Evolutionary conservation across 2,329 filamentous ascomycete genomes (phyloP), one percentile per base, ranked within the genome.

Genomic region (Chaetomiaceae sp.): DNA sequence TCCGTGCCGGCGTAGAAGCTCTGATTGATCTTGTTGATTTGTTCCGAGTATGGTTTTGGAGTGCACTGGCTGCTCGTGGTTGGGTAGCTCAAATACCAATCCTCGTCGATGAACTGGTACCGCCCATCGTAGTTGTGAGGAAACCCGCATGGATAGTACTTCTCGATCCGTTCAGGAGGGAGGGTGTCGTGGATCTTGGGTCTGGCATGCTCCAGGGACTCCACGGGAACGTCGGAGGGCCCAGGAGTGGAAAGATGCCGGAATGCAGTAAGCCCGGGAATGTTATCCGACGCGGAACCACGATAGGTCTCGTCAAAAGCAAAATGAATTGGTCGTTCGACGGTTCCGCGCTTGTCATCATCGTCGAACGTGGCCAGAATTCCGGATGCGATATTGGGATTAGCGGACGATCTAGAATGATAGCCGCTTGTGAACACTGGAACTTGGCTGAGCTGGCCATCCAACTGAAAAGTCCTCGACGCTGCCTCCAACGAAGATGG

Each of bases 401-500:
- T 18, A 42, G 38, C 2, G 22, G 22, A 9, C n/a, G 34, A 30
- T 18, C n/a, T 32, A n/a, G 29, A 22, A 9, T 29, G 42, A 15
- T 42, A 48, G 8, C 12, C 1, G n/a, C 27, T 29, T 3, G 30
- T 7, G 6, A 20, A 8, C 20, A 9, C 19, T 6, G 34, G 35
- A 12, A 18, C 3, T 3, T 19, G 22, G 14, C 24, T 2, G 8
- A 11, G 4, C 24, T 38, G 42, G 27, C 38, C 27, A 11, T 52
- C 53, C n/a, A 17, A 14, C 14, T 59, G 60, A 26, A 65, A 57
- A 26, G 62, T 58, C 45, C 63, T 68, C 47, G 66, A 58, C 2
- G 63, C 62, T 8, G 61, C 58, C 22, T 74, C 70, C 27, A 71
- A 63, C 2, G 66, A 66, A 19, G 67, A 65, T n/a, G 71, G 63